Evolutionary conservation across 306 rosid genomes (phyloP), one percentile per base, ranked within the genome.

Genomic region (Quercus alba): DNA sequence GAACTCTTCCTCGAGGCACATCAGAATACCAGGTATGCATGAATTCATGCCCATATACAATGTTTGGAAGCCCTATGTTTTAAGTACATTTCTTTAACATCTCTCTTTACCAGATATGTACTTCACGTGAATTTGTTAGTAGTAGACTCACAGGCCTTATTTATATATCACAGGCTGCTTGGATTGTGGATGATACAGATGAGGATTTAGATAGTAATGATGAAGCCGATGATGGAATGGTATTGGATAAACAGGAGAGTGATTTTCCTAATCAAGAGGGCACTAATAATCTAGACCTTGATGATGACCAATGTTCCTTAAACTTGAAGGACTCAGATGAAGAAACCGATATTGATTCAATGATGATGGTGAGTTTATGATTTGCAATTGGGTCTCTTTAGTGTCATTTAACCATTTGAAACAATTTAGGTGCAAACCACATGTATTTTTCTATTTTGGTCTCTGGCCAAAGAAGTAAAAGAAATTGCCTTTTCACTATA

Each of bases 1-100:
- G 79, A 81, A 56, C 78, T 68, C 91, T 93, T 84, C 97, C 98
- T 66, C 85, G 72, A 64, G 99, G 98, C 66, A 95, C 97, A 86
- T 95, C 98, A 51, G 99, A 93, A 11, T 95, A 95, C 86, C 99
- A 95, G 98, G 99, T 90, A 57, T 76, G 73, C 33, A 58, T 67
- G 33, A 55, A 20, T 59, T 78, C 67, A 28, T 59, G 14, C 71
- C 73, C 46, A 15, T 82, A 44, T 70, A 55, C 58, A 71, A 56
- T 72, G 72, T 58, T 66, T 61, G 55, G 70, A n/a, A 62, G 58
- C 41, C 41, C 25, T 25, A 5, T 56, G 14, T 70, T 17, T 74
- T 41, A 10, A 15, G 4, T 17, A 26, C 41, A 13, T 56, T 78
- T 13, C 23, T 55, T 15, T 54, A 6, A 68, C 67, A 20, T 44